A percentile compares a stretch with the other conserved stretches of the same genome.
Conservation (phyloP, 176 grass and related monocot genomes). For the Echinochloa phyllopogon region DNA sequence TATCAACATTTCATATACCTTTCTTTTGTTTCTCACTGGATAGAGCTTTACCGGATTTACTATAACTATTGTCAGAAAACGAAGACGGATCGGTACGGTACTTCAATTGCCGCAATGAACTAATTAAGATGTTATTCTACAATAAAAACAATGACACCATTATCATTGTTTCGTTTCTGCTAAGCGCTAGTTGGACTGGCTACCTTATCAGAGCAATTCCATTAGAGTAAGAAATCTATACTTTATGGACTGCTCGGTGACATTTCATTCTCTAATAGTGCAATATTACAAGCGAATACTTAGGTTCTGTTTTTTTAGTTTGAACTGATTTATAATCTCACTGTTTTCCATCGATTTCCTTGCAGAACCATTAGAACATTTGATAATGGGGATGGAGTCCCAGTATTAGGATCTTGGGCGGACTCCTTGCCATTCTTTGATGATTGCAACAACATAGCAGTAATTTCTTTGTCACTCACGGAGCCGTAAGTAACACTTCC, state of each 20-base stretch:
- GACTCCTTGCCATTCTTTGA: neutral
- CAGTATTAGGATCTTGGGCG: neutral
- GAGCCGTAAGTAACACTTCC: neutral
- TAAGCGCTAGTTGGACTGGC: neutral
- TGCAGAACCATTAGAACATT: neutral
- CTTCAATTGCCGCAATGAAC: neutral
- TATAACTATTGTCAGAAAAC: neutral
- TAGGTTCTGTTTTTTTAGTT: neutral
- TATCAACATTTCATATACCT: neutral
- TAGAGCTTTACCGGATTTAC: neutral
- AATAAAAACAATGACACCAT: constrained; percentile 5
- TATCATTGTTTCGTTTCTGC: neutral
- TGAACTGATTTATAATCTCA: neutral
- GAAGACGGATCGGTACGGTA: neutral
- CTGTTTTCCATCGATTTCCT: neutral
- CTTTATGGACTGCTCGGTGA: neutral
- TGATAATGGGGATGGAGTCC: neutral
- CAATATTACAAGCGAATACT: neutral
- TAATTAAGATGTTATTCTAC: neutral
- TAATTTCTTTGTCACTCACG: neutral
- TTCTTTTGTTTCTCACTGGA: neutral
- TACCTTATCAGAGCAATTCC: neutral
- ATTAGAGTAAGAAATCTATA: neutral
- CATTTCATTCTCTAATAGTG: neutral
- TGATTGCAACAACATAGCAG: neutral